Evolutionary conservation across 768 basidiomycete genomes (phyloP).

Genomic region (Tulasnella sp.): DNA sequence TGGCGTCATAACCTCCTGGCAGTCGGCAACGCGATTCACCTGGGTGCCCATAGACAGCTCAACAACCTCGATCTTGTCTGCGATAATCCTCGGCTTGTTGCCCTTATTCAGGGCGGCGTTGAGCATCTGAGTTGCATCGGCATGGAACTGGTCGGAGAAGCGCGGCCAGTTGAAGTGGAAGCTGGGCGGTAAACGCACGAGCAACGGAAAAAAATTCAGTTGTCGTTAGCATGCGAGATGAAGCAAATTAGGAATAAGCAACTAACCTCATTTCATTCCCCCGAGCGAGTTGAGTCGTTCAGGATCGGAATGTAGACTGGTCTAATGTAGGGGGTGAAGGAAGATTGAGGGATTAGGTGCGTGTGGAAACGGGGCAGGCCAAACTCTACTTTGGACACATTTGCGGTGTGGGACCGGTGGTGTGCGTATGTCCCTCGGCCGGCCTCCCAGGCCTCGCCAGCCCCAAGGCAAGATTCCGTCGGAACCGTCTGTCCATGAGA

Average conservation of each 20-base stretch:
- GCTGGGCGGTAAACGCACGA: constrained; percentile 18
- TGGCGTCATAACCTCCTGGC: constrained; percentile 16
- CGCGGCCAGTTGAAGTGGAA: constrained; percentile 84
- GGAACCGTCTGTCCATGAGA: neutral
- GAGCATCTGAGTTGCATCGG: constrained; percentile 93
- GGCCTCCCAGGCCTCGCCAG: neutral
- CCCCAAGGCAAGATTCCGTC: neutral
- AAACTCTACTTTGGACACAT: neutral
- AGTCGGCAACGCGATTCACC: constrained; percentile 30
- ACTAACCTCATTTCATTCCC: neutral
- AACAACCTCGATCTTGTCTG: constrained; percentile 93
- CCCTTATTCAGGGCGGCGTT: constrained; percentile 96
- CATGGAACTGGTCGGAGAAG: constrained; percentile 93
- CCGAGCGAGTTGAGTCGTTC: neutral
- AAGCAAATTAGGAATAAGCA: neutral
- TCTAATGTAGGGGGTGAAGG: neutral
- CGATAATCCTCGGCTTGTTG: constrained; percentile 93
- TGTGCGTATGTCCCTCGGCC: neutral
- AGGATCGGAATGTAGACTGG: neutral
- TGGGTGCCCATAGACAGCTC: constrained; percentile 99
- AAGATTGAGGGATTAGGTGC: neutral
- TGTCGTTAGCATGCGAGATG: neutral
- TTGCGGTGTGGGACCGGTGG: neutral
- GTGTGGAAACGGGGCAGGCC: neutral
- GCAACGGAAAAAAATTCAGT: neutral